Evolutionary conservation across 176 grass and related monocot species (phyloP).

Genomic region (Metroxylon sagu): DNA sequence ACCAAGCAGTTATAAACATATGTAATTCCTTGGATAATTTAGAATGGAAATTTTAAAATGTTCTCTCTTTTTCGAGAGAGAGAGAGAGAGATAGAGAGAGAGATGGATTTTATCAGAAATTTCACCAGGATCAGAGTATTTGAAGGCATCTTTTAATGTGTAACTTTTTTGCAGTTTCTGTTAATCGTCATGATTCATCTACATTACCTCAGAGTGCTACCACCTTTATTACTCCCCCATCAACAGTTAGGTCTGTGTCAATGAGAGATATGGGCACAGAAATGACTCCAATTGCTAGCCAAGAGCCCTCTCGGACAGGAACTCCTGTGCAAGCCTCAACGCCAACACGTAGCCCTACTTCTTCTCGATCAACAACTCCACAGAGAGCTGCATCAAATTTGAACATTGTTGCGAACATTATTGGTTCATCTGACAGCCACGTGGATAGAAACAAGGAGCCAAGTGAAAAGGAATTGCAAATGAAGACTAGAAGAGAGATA

Average conservation of each 20-base stretch:
- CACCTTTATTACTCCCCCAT: constrained; percentile 49
- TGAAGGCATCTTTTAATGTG: background rate
- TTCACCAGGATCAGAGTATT: no score
- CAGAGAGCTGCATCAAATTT: constrained; percentile 21
- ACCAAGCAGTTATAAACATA: no score
- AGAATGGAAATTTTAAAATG: no score
- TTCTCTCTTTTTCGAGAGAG: no score
- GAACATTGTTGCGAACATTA: constrained; percentile 23
- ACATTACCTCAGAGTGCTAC: constrained; percentile 43
- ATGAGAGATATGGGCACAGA: constrained; percentile 99
- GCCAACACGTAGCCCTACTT: constrained; percentile 50
- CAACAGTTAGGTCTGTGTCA: constrained; percentile 73
- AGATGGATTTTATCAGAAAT: no score
- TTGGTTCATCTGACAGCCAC: constrained; percentile 21
- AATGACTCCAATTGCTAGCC: constrained; percentile 96
- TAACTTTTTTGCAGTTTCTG: constrained; percentile 47
- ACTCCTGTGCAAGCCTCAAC: constrained; percentile 62
- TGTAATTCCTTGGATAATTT: no score
- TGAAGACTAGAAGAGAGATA: constrained; percentile 82
- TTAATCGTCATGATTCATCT: constrained; percentile 58
- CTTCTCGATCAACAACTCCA: constrained; percentile 60
- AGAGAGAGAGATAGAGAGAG: no score
- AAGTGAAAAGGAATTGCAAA: constrained; percentile 71
- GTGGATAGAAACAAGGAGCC: constrained; percentile 37
- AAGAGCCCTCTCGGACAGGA: constrained; percentile 87